These are phyloP conservation scores for Chytriomyces sp. DNA, from an alignment of 192 early-diverging fungal species.

Conservation along the genomic window DNA sequence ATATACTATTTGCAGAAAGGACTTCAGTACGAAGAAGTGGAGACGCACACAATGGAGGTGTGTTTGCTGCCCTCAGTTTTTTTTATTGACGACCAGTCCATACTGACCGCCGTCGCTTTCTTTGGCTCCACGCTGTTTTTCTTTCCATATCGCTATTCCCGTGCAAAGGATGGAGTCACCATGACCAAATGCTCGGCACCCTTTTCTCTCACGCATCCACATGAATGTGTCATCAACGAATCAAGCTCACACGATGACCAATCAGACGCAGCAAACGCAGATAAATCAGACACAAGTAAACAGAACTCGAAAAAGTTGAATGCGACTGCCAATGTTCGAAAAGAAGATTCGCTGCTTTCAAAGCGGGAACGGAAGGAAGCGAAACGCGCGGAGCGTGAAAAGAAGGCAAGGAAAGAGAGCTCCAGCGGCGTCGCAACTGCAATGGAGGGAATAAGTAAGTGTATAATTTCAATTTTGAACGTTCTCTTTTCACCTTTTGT, in stretches of 20 bases:
- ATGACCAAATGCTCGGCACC: constrained; percentile 73
- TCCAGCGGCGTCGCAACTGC: no score
- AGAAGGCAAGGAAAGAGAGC: constrained; percentile 18
- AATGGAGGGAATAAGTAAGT: not conserved
- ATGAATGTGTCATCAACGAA: constrained; percentile 60
- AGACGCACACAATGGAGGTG: constrained; percentile 82
- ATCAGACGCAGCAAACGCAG: constrained; percentile 30
- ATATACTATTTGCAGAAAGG: constrained; percentile 90
- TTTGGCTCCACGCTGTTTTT: not conserved
- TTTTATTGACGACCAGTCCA: not conserved
- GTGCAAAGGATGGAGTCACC: constrained; percentile 71
- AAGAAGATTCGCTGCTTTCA: not conserved
- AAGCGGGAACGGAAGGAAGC: not conserved
- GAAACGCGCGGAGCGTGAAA: constrained; percentile 25
- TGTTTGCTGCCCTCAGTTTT: not conserved
- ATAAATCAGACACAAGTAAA: not conserved
- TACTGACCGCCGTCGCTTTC: not conserved
- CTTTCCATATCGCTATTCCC: not conserved
- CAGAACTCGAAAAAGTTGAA: not conserved
- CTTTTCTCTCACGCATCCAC: constrained; percentile 68
- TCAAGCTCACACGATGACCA: constrained; percentile 30
- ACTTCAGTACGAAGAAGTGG: constrained; percentile 87
- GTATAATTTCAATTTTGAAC: not conserved
- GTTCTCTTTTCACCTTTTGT: not conserved
- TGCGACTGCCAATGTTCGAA: not conserved